A percentile compares a stretch with the other conserved stretches of the same genome.
Conservation (phyloP, 78 protist species). For the Andalucia godoyi region DNA sequence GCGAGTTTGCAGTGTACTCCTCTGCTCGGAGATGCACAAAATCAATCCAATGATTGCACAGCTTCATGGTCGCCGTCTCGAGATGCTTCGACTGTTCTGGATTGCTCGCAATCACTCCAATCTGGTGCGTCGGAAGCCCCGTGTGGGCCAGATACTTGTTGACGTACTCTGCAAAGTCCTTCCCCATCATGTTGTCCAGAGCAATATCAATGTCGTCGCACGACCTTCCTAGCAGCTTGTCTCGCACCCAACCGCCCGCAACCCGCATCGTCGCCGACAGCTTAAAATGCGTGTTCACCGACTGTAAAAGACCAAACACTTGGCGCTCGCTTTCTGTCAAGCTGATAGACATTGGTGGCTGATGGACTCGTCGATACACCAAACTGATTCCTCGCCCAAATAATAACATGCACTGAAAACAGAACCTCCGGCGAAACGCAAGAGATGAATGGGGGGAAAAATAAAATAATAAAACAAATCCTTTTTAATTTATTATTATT, state of each 20-base stretch:
- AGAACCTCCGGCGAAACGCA: too few species aligned
- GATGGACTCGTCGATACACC: too few species aligned
- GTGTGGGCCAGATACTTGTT: not conserved
- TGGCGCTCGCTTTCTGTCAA: not conserved
- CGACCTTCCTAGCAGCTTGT: conserved; percentile 58
- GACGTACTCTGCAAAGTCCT: conserved; percentile 47
- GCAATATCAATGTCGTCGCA: conserved; percentile 78
- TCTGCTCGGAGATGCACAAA: conserved; percentile 85
- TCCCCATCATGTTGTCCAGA: conserved; percentile 38
- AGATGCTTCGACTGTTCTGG: conserved; percentile 88
- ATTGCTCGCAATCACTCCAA: conserved; percentile 28
- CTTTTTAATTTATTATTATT: too few species aligned
- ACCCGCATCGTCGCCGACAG: conserved; percentile 42
- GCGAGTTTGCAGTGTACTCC: conserved; percentile 27
- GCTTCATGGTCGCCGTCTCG: conserved; percentile 69
- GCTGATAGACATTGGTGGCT: not conserved
- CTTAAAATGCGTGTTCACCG: not conserved
- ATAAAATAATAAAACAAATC: too few species aligned
- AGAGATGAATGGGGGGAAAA: too few species aligned
- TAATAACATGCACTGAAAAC: too few species aligned
- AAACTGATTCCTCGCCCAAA: too few species aligned
- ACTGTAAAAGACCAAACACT: conserved; percentile 8
- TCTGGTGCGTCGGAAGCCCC: not conserved
- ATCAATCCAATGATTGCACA: conserved; percentile 58
- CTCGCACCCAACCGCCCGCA: conserved; percentile 97